Percentiles rank a stretch among this genome's conserved stretches.
phyloP scores from a whole-genome alignment of 768 basidiomycete genomes.

The Boletus rubroflammeus region DNA sequence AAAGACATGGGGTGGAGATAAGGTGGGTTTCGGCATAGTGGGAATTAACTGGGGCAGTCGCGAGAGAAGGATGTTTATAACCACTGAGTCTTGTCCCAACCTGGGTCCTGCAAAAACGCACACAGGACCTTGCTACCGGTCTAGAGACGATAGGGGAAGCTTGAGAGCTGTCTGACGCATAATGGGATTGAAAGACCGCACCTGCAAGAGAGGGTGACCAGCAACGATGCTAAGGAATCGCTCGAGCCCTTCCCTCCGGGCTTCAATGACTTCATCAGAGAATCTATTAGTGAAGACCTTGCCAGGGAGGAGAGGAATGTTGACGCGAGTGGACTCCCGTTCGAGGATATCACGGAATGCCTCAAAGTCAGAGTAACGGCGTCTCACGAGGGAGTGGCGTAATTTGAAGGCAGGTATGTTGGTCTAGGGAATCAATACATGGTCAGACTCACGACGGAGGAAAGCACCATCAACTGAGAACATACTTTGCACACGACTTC shows the following conservation, averaged over 20 bases:
- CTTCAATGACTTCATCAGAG: slow-evolving; percentile 96
- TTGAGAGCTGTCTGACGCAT: slow-evolving; percentile 3
- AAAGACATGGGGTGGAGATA: not conserved
- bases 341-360: slow-evolving; percentile 98
- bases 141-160: slow-evolving; percentile 34
- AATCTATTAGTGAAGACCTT: slow-evolving; percentile 99
- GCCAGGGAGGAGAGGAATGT: slow-evolving; percentile 95
- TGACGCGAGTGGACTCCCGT: slow-evolving; percentile 94
- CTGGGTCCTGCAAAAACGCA: slow-evolving; percentile 91
- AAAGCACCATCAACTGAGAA: not conserved
- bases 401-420: slow-evolving; percentile 99
- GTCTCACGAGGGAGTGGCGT: slow-evolving; percentile 83
- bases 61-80: slow-evolving; percentile 37
- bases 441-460: slow-evolving; percentile 3
- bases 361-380: slow-evolving; percentile 91
- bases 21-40: not conserved
- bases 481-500: slow-evolving; percentile 94
- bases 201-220: slow-evolving; percentile 95
- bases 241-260: slow-evolving; percentile 87
- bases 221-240: slow-evolving; percentile 95
- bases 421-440: slow-evolving; percentile 50
- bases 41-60: not conserved
- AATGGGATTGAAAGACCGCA: slow-evolving; percentile 32
- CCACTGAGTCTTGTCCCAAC: slow-evolving; percentile 85
- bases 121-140: slow-evolving; percentile 97